Evolutionary conservation across 176 grass and related monocot species (phyloP).

Genomic region (Oryza coarctata): DNA sequence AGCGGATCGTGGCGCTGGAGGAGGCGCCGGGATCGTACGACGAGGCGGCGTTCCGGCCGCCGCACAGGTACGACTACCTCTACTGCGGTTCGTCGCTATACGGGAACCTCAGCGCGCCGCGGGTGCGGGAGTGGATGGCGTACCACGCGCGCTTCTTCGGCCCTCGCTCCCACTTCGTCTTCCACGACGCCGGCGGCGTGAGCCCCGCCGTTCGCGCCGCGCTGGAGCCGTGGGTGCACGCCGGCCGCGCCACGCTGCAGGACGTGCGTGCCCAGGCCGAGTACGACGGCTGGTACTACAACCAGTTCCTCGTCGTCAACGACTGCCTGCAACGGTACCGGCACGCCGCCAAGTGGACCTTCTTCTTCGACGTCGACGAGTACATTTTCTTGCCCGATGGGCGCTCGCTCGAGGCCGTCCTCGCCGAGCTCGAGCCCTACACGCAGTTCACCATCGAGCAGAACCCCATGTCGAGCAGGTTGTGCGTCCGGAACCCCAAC

Average conservation of each 20-base stretch:
- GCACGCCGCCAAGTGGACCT: conserved; percentile 77
- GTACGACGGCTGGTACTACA: conserved; percentile 87
- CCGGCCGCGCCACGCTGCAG: conserved; percentile 83
- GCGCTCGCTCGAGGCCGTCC: conserved; percentile 44
- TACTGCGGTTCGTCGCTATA: conserved; percentile 94
- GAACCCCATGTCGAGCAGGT: conserved; percentile 85
- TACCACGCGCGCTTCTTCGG: conserved; percentile 94
- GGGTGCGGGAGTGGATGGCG: conserved; percentile 91
- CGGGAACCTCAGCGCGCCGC: conserved; percentile 59
- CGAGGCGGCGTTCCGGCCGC: conserved; percentile 52
- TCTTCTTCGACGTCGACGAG: conserved; percentile 98
- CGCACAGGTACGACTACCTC: conserved; percentile 77
- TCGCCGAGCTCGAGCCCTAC: conserved; percentile 58
- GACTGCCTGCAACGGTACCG: conserved; percentile 86
- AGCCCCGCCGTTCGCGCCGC: conserved; percentile 58
- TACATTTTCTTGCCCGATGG: conserved; percentile 80
- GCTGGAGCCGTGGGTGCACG: conserved; percentile 70
- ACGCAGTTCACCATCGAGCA: conserved; percentile 98
- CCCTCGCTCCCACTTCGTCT: conserved; percentile 75
- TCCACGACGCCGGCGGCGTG: conserved; percentile 86
- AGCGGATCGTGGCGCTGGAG: conserved; percentile 71
- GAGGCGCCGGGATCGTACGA: conserved; percentile 64
- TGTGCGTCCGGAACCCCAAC: conserved; percentile 56
- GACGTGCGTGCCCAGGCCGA: conserved; percentile 77
- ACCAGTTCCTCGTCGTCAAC: conserved; percentile 92